phyloP scores from a whole-genome alignment of 495 filamentous ascomycete genomes.

The Immersiella caudata region DNA sequence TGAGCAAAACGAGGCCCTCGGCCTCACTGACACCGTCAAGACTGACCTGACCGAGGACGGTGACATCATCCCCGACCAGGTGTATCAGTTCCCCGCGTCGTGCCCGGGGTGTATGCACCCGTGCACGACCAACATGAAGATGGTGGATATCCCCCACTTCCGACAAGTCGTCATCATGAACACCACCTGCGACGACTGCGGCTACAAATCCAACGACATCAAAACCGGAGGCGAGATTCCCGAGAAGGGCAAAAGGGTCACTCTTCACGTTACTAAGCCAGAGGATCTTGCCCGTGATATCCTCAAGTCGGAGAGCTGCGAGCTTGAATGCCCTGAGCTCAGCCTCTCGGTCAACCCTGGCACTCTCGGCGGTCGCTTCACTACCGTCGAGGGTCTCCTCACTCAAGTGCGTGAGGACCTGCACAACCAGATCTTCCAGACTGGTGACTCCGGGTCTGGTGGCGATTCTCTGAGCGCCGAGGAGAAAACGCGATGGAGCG shows the following conservation, averaged over 20 bases:
- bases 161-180: slow-evolving; percentile 92
- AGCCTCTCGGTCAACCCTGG: slow-evolving; percentile 82
- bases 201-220: slow-evolving; percentile 93
- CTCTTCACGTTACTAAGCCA: slow-evolving; percentile 68
- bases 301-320: slow-evolving; percentile 92
- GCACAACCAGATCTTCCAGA: slow-evolving; percentile 80
- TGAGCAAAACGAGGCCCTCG: slow-evolving; percentile 82
- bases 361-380: slow-evolving; percentile 95
- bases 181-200: slow-evolving; percentile 84
- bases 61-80: slow-evolving; percentile 83
- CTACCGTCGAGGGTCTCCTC: slow-evolving; percentile 92
- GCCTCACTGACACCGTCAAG: slow-evolving; percentile 53
- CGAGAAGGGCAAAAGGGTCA: slow-evolving; percentile 81
- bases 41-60: slow-evolving; percentile 56
- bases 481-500: slow-evolving; percentile 70
- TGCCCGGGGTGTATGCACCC: slow-evolving; percentile 87
- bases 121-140: slow-evolving; percentile 89
- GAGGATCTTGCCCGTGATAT: slow-evolving; percentile 89
- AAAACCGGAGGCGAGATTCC: slow-evolving; percentile 95
- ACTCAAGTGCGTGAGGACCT: slow-evolving; percentile 91
- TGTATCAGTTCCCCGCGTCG: slow-evolving; percentile 85
- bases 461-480: slow-evolving; percentile 72
- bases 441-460: slow-evolving; percentile 44
- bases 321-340: slow-evolving; percentile 81
- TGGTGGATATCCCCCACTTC: slow-evolving; percentile 95